These are phyloP conservation scores for Caloboletus inedulis DNA, from an alignment of 1,284 basidiomycete species.

Conservation along the genomic window DNA sequence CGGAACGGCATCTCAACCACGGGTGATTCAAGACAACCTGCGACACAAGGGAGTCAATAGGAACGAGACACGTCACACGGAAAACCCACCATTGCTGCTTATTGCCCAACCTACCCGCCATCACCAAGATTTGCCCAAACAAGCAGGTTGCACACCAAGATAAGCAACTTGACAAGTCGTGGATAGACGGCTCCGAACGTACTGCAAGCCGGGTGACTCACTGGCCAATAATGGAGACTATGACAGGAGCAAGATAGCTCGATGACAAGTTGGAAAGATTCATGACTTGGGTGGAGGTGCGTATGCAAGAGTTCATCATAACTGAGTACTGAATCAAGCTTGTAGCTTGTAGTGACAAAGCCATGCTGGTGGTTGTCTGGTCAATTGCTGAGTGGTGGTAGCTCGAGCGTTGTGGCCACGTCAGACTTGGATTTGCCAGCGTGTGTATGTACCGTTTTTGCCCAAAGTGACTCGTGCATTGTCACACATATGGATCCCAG, in stretches of 20 bases:
- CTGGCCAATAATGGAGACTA: background rate
- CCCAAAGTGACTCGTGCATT: constrained; percentile 5
- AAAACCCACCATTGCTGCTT: background rate
- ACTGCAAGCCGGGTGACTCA: background rate
- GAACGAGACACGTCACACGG: background rate
- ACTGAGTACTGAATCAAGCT: background rate
- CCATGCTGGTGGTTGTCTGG: background rate
- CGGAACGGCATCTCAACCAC: no score
- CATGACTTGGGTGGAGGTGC: background rate
- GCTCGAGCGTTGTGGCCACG: background rate
- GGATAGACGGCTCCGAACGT: background rate
- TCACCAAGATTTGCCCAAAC: background rate
- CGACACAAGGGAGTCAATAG: background rate
- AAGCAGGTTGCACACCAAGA: background rate
- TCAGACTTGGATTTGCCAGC: background rate
- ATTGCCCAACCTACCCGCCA: background rate
- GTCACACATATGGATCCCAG: background rate
- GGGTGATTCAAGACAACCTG: background rate
- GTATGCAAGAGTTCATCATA: no score
- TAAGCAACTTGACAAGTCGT: background rate
- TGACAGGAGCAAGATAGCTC: background rate
- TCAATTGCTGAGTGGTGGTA: background rate
- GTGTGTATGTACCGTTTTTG: background rate
- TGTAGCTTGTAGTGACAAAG: background rate
- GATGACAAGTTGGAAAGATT: background rate